A percentile compares a stretch with the other conserved stretches of the same genome.
phyloP scores from a whole-genome alignment of 176 grass and related monocot genomes.

The Poa pratensis region DNA sequence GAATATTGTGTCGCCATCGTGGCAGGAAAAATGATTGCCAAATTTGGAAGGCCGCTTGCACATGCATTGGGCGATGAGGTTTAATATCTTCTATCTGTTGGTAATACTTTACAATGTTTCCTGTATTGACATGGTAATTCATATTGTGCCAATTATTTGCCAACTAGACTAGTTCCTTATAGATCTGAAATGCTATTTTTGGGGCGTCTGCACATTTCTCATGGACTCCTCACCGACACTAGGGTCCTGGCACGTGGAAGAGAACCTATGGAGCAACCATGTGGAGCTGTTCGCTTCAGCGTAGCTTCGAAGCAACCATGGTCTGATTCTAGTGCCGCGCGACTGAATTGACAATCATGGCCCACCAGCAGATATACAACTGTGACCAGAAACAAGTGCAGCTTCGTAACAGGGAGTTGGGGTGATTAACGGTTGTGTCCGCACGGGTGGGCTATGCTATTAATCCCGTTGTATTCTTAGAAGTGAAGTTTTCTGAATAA shows the following conservation, averaged over 20 bases:
- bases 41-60: background rate
- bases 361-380: background rate
- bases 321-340: background rate
- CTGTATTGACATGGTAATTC: slow-evolving; percentile 14
- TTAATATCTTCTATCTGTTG: background rate
- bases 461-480: background rate
- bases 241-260: background rate
- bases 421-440: background rate
- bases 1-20: background rate
- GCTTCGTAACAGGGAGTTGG: slow-evolving; percentile 9
- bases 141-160: slow-evolving; percentile 1
- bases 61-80: background rate
- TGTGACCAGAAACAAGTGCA: slow-evolving; percentile 1
- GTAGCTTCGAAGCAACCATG: background rate
- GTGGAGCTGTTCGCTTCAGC: background rate
- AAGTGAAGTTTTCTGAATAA: background rate
- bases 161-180: slow-evolving; percentile 15
- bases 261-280: slow-evolving; percentile 14
- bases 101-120: background rate
- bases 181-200: background rate
- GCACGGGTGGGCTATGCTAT: slow-evolving; percentile 1
- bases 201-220: background rate
- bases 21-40: background rate
- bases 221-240: background rate
- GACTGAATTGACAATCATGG: slow-evolving; percentile 4